phyloP scores from a whole-genome alignment of 2,329 filamentous ascomycete genomes.

The Fusarium proliferatum region DNA sequence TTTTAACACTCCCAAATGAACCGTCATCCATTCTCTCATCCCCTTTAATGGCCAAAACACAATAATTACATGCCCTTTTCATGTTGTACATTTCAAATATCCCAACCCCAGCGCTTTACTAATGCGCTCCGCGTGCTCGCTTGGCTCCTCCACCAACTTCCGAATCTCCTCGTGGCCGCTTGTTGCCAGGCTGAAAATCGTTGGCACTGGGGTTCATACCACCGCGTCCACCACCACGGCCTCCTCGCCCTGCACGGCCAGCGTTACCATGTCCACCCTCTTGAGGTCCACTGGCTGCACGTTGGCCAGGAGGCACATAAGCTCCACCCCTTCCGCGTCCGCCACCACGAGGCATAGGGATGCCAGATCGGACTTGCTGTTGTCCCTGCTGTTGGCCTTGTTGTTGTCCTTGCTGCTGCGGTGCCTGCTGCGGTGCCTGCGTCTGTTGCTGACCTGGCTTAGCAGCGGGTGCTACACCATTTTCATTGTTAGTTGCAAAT shows the following conservation, averaged over 20 bases:
- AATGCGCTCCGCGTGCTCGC: slow-evolving; percentile 55
- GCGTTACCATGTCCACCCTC: slow-evolving; percentile 48
- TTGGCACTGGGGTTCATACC: slow-evolving; percentile 62
- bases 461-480: slow-evolving; percentile 19
- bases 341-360: slow-evolving; percentile 57
- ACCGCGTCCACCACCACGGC: slow-evolving; percentile 57
- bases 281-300: slow-evolving; percentile 50
- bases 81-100: slow-evolving; percentile 39
- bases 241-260: slow-evolving; percentile 54
- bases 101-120: slow-evolving; percentile 20
- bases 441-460: slow-evolving; percentile 25
- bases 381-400: slow-evolving; percentile 25
- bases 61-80: slow-evolving; percentile 39
- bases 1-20: slow-evolving; percentile 19
- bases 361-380: slow-evolving; percentile 48
- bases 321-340: slow-evolving; percentile 53
- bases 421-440: slow-evolving; percentile 32
- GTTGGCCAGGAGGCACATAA: slow-evolving; percentile 53
- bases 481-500: slow-evolving; percentile 42
- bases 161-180: slow-evolving; percentile 66
- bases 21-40: slow-evolving; percentile 24
- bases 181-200: slow-evolving; percentile 69
- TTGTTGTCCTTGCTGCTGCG: slow-evolving; percentile 23
- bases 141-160: slow-evolving; percentile 57
- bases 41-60: slow-evolving; percentile 28